Evolutionary conservation across 2,329 filamentous ascomycete genomes (phyloP).

Genomic region (Chaetomiaceae sp.): DNA sequence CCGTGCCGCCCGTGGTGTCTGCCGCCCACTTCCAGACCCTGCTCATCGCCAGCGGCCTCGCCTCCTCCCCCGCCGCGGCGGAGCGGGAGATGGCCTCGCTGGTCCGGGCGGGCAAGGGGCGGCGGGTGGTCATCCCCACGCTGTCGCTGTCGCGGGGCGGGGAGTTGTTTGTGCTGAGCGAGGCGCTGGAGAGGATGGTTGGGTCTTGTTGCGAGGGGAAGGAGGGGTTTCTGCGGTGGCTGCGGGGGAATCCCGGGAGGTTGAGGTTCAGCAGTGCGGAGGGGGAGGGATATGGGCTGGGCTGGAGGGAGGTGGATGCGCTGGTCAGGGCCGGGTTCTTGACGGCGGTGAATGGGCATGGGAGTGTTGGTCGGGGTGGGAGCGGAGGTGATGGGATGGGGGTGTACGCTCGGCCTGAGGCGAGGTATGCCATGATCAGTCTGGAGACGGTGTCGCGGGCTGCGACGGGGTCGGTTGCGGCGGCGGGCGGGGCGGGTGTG

Average conservation of each 20-base stretch:
- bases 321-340: slow-evolving; percentile 66
- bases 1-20: slow-evolving; percentile 61
- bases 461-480: slow-evolving; percentile 63
- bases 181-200: slow-evolving; percentile 52
- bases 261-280: slow-evolving; percentile 27
- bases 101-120: slow-evolving; percentile 51
- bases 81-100: slow-evolving; percentile 66
- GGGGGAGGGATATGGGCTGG: slow-evolving; percentile 31
- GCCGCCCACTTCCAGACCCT: slow-evolving; percentile 63
- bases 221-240: slow-evolving; percentile 47
- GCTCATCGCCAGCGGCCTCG: slow-evolving; percentile 37
- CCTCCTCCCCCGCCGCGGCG: slow-evolving; percentile 52
- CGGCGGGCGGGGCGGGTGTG: slow-evolving; percentile 64
- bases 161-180: slow-evolving; percentile 58
- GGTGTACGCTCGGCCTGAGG: slow-evolving; percentile 42
- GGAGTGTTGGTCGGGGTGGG: slow-evolving; percentile 25
- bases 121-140: slow-evolving; percentile 60
- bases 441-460: slow-evolving; percentile 60
- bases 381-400: slow-evolving; percentile 31
- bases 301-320: slow-evolving; percentile 46
- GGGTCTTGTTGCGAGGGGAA: slow-evolving; percentile 34
- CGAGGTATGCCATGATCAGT: slow-evolving; percentile 53
- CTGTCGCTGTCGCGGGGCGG: slow-evolving; percentile 32
- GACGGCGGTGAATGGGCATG: slow-evolving; percentile 43
- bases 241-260: slow-evolving; percentile 49